Base-by-base conservation (phyloP, 495 filamentous ascomycete species). In the Xylaria curta region DNA sequence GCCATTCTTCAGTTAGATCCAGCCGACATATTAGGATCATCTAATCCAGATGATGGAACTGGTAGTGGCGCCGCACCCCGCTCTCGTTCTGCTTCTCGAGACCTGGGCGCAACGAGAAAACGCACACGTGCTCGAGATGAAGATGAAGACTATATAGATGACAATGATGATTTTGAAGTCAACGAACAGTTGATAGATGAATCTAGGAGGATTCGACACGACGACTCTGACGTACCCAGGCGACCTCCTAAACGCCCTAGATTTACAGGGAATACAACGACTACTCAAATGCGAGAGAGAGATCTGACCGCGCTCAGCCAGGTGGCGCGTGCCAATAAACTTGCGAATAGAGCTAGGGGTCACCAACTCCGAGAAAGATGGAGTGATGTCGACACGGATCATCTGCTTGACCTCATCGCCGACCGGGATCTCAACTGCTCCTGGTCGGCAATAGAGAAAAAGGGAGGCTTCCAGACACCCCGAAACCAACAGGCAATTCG, bases 401-500 rank as follows among this genome's bases (percentile, higher is more conserved):
- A 76, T 38, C 82, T 93, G 9, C 72, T 79, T 28, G 74, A 69
- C 59, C 82, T 66, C 85, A 91, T 76, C 81, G 83, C 42, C 66
- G 79, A 71, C 72, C 78, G 28, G 79, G 91, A 38, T 70, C 79
- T 83, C 68, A 84, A 85, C 19, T 85, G 83, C 74, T 86, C 84
- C 53, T 93, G 89, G 85, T 79, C 83, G 26, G 40, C 69, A 0
- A 87, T 92, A 46, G 83, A 87, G 69, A 79, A 77, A 44, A 60
- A 75, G 1, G 77, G 80, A 2, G 78, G 80, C 0, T 81, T 89
- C 42, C 76, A 85, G 42, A 69, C 73, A 8, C 73, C 76, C 0
- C 84, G 89, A n/a, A 83, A 85, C 73, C 89, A 91, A 73, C 88
- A 90, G 58, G 86, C 84, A 28, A 76, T 92, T 24, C 91, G 90